A percentile compares a stretch with the other conserved stretches of the same genome.
Conservation (phyloP, 805 yeast species). For the Hanseniaspora pseudoguilliermondii region DNA sequence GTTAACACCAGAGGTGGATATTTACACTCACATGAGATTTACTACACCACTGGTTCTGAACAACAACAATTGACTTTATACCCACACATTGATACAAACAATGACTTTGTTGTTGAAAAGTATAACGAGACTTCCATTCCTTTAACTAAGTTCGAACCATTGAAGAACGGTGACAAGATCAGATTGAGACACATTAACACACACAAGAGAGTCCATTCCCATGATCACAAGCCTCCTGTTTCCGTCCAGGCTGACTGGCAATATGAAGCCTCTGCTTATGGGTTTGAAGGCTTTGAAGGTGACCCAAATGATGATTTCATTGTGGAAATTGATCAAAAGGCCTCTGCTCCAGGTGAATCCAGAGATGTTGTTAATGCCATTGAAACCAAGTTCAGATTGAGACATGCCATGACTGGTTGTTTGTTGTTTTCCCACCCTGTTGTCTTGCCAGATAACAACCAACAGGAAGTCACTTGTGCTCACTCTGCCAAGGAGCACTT, state of each 20-base stretch:
- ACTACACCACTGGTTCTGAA: conserved; percentile 65
- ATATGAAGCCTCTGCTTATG: conserved; percentile 68
- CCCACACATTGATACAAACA: conserved; percentile 65
- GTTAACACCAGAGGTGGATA: conserved; percentile 64
- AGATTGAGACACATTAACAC: conserved; percentile 50
- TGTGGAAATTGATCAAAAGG: conserved; percentile 52
- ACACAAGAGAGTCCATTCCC: conserved; percentile 63
- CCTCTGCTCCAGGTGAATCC: conserved; percentile 40
- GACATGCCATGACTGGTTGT: conserved; percentile 71
- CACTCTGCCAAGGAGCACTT: conserved; percentile 49
- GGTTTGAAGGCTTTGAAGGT: conserved; percentile 63
- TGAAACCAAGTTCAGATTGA: conserved; percentile 57
- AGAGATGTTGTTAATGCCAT: conserved; percentile 48
- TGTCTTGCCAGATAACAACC: conserved; percentile 75
- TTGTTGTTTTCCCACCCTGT: conserved; percentile 63
- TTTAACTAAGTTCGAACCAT: conserved; percentile 48
- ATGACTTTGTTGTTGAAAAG: conserved; percentile 58
- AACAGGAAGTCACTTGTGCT: conserved; percentile 76
- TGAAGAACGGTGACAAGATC: conserved; percentile 56
- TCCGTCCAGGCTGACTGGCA: conserved; percentile 62
- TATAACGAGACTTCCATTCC: conserved; percentile 40
- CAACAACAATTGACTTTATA: conserved; percentile 75
- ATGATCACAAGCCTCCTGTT: conserved; percentile 70
- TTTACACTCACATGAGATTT: conserved; percentile 64
- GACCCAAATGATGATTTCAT: conserved; percentile 76